Evolutionary conservation across 805 yeast species (phyloP), one percentile per base, ranked within the genome.

Genomic region (Spathaspora girioi): DNA sequence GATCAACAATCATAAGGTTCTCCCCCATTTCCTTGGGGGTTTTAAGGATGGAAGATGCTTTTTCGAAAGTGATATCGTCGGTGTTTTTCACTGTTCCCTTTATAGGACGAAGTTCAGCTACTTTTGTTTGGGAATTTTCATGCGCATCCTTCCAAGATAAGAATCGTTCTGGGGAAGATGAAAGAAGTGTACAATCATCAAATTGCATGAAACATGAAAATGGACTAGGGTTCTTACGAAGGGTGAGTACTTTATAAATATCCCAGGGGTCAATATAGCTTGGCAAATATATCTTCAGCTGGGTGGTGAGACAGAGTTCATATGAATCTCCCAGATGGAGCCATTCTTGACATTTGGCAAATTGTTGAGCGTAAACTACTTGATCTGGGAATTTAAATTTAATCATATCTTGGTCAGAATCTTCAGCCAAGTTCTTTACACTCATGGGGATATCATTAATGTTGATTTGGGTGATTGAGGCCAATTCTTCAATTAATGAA

Each of bases 1-100:
- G 70, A 66, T 94, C 99, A 7, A 94, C 96, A 70, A 94, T 94
- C 99, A 94, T 94, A 52, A 94, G 72, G 58, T 94, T 94, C 64
- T 94, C 99, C 0, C 97, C 99, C 63, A 87, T 81, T 66, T 94
- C 99, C 65, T 94, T 94, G 2, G 96, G 94, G 1, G 96, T 85
- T 48, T 84, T 80, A 45, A 93, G 69, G 18, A 90, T 79, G 38
- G 67, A 65, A 2, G 82, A 73, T 0, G 97, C 98, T 32, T 70
- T 70, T 32, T 75, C 85, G 9, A 73, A 59, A 6, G 80, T 75
- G 71, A 87, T 76, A 0, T 69, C 78, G 0, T 76, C 70, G 0
- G 80, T 69, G 58, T 89, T 90, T 58, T 77, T 82, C 1, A 94
- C 97, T 0, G 99, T 94, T 4, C 99, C 99, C 65, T 94, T 94